Conservation (phyloP, 164 flowering plant species). For the Dillenia turbinata region DNA sequence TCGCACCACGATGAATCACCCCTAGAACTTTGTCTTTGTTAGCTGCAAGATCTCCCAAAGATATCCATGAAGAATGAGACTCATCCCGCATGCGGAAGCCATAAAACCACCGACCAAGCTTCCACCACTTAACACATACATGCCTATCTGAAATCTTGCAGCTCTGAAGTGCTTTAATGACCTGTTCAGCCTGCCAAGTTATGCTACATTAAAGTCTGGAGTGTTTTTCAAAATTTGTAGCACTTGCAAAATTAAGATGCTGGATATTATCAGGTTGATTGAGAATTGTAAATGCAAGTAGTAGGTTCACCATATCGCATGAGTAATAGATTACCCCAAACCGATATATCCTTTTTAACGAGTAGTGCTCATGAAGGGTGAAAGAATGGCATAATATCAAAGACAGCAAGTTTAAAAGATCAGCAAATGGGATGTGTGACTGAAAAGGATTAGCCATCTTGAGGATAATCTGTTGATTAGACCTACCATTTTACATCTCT, state of each 20-base stretch:
- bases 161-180: conserved; percentile 40
- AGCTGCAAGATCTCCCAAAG: conserved; percentile 50
- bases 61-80: conserved; percentile 37
- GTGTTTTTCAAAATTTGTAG: not conserved
- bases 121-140: conserved; percentile 88
- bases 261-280: not conserved
- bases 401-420: too few species aligned
- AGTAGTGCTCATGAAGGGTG: too few species aligned
- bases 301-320: not conserved
- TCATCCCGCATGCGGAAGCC: conserved; percentile 80
- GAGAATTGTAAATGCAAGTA: not conserved
- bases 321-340: not conserved
- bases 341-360: not conserved
- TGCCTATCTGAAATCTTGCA: conserved; percentile 55
- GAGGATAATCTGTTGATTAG: too few species aligned
- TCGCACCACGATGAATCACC: conserved; percentile 72
- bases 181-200: conserved; percentile 38
- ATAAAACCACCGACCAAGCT: conserved; percentile 73
- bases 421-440: too few species aligned
- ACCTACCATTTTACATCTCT: too few species aligned
- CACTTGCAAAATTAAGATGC: not conserved
- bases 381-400: too few species aligned
- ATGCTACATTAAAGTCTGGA: not conserved
- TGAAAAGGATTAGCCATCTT: too few species aligned
- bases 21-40: conserved; percentile 57